Conservation (phyloP, 176 grass and related monocot genomes). For the Alopecurus myosuroides region DNA sequence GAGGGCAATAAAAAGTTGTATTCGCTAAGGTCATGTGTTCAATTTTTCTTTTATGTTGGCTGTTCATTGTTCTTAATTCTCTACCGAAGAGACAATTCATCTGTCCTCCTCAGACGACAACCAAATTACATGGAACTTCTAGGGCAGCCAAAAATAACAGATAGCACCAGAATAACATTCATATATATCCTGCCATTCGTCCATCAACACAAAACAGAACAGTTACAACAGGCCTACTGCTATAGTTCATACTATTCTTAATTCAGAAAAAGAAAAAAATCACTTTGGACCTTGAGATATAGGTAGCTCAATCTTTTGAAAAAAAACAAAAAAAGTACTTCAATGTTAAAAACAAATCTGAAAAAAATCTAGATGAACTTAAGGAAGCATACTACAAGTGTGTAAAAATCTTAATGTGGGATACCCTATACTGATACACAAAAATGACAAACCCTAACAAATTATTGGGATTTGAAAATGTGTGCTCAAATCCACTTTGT, state of each 20-base stretch:
- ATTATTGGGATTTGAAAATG: not conserved
- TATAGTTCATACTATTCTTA: not conserved
- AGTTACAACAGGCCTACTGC: not conserved
- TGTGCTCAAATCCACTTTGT: not conserved
- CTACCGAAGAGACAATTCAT: not conserved
- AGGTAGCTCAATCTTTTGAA: too few relatives aligned
- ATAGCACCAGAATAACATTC: not conserved
- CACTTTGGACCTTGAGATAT: not conserved
- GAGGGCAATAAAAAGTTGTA: too few relatives aligned
- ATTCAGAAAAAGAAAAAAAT: not conserved
- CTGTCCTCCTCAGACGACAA: not conserved
- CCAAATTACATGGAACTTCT: not conserved
- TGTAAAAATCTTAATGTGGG: not conserved
- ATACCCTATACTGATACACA: not conserved
- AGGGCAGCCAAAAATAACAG: not conserved
- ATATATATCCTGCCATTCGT: not conserved
- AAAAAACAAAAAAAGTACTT: too few relatives aligned
- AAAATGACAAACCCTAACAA: not conserved
- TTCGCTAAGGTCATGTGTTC: too few relatives aligned
- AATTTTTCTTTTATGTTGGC: too few relatives aligned
- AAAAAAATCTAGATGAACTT: not conserved
- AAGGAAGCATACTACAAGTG: not conserved
- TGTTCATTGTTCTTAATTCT: too few relatives aligned
- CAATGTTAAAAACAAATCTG: too few relatives aligned
- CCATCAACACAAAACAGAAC: not conserved